Evolutionary conservation across 2,329 filamentous ascomycete genomes (phyloP), one percentile per base, ranked within the genome.

Genomic region (Mycogone perniciosa): DNA sequence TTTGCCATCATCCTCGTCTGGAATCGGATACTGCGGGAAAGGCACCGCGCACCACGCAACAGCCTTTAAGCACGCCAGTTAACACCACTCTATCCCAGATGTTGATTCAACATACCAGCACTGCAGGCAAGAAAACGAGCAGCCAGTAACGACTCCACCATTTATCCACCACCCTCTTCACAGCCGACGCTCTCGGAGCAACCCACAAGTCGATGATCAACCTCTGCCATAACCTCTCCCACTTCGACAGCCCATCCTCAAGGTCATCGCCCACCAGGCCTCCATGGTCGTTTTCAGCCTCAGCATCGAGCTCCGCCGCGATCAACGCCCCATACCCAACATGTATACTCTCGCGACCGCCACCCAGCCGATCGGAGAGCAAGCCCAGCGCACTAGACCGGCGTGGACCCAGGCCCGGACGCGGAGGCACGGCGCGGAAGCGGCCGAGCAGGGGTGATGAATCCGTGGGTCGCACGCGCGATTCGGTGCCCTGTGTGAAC

Each of bases 91-190:
- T 35, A 35, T 35, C 7, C 7, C 20, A 20, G 20, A 20, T 20
- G 20, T 20, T 20, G 33, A 11, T 35, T 5, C n/a, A 53, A 60
- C 80, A 62, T 64, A 83, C 81, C 70, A 85, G 66, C 42, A 67
- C 63, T 41, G 83, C 82, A 3, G 83, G 83, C 60, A 86, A 62
- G 48, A 84, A 65, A 37, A 85, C 78, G 64, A 86, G 64, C 38
- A 83, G 68, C 1, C 73, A 71, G 73, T 82, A 85, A 34, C 83
- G 74, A 56, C 70, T 76, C 76, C 80, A 86, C 83, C 83, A 86
- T 52, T 70, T 74, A 56, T 80, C 76, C 27, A 85, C 76, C 20
- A 81, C 73, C 53, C 72, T 73, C 61, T 72, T 78, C 29, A 86
- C 82, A 4, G 77, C 77, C 31, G 68, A 65, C 58, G 82, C 78